Conservation (phyloP, 2,329 filamentous ascomycete species). For the Fusarium tupiense region DNA sequence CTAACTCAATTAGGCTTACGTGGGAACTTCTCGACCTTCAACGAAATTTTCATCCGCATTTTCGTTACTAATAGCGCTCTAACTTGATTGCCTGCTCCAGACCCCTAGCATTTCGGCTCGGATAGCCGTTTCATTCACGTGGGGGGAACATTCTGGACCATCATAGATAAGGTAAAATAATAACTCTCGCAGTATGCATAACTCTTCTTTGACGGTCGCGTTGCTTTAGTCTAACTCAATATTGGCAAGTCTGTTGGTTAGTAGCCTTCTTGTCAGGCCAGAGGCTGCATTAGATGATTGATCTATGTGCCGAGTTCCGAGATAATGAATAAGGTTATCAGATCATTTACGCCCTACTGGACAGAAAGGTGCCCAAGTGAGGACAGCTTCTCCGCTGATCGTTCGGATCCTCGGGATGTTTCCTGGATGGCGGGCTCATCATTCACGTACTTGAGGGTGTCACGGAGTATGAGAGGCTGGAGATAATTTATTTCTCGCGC, state of each 20-base stretch:
- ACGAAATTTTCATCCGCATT: not conserved
- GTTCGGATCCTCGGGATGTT: not conserved
- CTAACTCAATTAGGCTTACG: not conserved
- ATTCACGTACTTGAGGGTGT: not conserved
- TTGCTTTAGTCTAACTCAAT: too few relatives aligned
- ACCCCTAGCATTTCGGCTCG: not conserved
- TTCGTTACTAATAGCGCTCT: not conserved
- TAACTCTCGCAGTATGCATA: slow-evolving; percentile 3
- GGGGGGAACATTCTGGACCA: not conserved
- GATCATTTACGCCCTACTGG: not conserved
- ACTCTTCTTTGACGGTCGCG: not conserved
- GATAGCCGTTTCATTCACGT: not conserved
- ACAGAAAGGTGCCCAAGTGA: not conserved
- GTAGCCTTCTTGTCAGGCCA: not conserved
- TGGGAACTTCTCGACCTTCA: not conserved
- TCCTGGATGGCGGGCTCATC: too few relatives aligned
- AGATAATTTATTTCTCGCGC: not conserved
- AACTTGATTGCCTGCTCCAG: not conserved
- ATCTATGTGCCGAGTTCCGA: slow-evolving; percentile 2
- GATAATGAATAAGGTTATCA: slow-evolving; percentile 1
- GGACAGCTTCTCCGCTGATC: not conserved
- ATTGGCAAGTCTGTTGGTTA: not conserved
- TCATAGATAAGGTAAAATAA: not conserved
- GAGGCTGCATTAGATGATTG: not conserved
- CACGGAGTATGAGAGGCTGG: not conserved